phyloP scores from a whole-genome alignment of 768 basidiomycete genomes.

The Mycena capillaripes region DNA sequence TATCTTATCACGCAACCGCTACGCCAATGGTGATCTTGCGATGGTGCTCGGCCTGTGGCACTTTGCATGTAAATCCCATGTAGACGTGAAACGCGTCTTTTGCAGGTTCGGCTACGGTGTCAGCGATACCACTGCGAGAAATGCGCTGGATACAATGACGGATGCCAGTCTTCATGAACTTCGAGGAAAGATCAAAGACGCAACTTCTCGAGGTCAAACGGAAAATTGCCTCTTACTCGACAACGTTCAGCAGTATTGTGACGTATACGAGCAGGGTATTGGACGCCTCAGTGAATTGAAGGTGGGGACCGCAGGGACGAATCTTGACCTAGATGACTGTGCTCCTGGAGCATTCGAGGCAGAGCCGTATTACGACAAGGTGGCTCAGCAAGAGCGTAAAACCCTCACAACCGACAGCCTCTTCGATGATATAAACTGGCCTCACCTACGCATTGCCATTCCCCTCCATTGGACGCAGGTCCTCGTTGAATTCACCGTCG shows the following conservation, averaged over 20 bases:
- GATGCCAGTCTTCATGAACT: conserved; percentile 22
- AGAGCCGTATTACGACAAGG: background rate
- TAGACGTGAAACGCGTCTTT: conserved; percentile 40
- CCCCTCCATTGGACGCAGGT: background rate
- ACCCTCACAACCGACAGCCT: background rate
- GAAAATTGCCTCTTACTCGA: conserved; percentile 10
- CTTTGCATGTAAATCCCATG: conserved; percentile 41
- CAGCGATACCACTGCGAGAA: conserved; percentile 34
- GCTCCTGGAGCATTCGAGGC: background rate
- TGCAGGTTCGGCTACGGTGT: conserved; percentile 38
- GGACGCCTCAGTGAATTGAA: background rate
- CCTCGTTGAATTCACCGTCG: background rate
- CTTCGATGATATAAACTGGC: conserved; percentile 1
- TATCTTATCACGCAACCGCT: background rate
- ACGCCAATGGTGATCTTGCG: background rate
- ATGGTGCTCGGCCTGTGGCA: conserved; percentile 37
- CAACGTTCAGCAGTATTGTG: conserved; percentile 39
- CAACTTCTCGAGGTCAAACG: background rate
- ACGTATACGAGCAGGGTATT: background rate
- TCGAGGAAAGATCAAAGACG: background rate
- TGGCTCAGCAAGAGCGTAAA: background rate
- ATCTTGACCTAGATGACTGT: background rate
- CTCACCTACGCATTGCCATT: background rate
- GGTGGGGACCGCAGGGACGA: background rate
- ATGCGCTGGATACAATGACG: conserved; percentile 36